Evolutionary conservation across 306 rosid genomes (phyloP).

Genomic region (Psophocarpus tetragonolobus): DNA sequence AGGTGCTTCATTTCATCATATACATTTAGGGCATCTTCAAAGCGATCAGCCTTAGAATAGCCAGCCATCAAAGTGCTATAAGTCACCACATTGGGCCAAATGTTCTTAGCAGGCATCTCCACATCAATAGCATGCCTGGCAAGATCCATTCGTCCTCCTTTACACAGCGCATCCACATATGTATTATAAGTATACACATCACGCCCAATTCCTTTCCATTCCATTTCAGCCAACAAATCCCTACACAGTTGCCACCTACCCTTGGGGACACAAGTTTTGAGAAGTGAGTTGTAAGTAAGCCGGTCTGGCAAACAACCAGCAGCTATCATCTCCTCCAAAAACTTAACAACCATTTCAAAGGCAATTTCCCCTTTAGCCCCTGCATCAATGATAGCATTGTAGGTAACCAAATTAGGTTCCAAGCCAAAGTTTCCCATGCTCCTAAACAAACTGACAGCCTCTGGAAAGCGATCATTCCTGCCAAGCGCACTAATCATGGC

Average conservation of each 20-base stretch:
- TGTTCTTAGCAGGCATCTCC: conserved; percentile 66
- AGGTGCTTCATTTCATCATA: conserved; percentile 69
- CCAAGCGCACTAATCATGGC: conserved; percentile 88
- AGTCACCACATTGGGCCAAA: conserved; percentile 82
- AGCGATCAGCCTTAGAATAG: conserved; percentile 74
- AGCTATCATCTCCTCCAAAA: conserved; percentile 70
- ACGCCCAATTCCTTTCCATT: conserved; percentile 59
- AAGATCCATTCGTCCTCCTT: conserved; percentile 87
- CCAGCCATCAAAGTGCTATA: conserved; percentile 90
- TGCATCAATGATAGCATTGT: conserved; percentile 87
- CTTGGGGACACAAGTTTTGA: conserved; percentile 71
- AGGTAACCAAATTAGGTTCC: conserved; percentile 82
- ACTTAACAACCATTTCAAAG: conserved; percentile 61
- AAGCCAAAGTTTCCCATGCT: conserved; percentile 68
- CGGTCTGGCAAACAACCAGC: conserved; percentile 71
- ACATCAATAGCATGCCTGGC: conserved; percentile 58
- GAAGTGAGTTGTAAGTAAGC: conserved; percentile 81
- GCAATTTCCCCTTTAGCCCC: conserved; percentile 76
- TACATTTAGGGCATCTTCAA: conserved; percentile 73
- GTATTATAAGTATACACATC: conserved; percentile 86
- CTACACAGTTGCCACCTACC: conserved; percentile 83
- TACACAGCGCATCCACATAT: conserved; percentile 78
- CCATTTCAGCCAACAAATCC: conserved; percentile 71
- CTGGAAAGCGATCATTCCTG: conserved; percentile 57
- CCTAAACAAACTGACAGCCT: conserved; percentile 60